Base-by-base conservation (phyloP, 192 early-diverging fungal genomes). In the Entomortierella chlamydospora region DNA sequence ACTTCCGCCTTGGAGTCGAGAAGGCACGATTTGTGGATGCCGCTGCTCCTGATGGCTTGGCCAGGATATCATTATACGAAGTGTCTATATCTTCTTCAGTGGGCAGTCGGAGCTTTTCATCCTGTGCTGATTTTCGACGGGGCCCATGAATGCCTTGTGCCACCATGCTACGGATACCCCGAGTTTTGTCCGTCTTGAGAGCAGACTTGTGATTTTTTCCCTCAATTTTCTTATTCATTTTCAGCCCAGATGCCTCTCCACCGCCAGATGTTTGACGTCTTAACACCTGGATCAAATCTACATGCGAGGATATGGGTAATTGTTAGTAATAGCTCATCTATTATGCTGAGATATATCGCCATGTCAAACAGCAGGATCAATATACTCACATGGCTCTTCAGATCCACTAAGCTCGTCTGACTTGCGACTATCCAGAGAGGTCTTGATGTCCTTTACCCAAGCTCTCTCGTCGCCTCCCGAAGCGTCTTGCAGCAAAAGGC, bases 191-290 rank as follows among this genome's bases (percentile, higher is more conserved):
- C 41, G 31, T 42, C 37, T 70, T 79, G 29, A 79, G 11, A 22
- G 43, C 59, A 10, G 53, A 52, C 42, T 70, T 79, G n/a, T 61
- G 7, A 31, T 79, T 68, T 26, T 79, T 79, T 47, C 54, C 76
- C 15, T 79, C 76, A 22, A 79, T 79, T 45, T 70, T 79, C 28
- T 79, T 79, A 63, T 79, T 79, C 76, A 79, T 79, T 45, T 66
- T 79, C 5, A 79, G 51, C 20, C 63, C 68, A 2, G 66, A 77
- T 20, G 53, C 50, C 22, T 79, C 76, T 26, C 49, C 57, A 18
- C 62, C 43, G 18, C 62, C 68, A 10, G 57, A 51, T 0, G 76
- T 79, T 28, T 70, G 76, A 23, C 57, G 67, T n/a, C 57, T 68
- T 39, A 79, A 57, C 11, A 79, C 39, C 50, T 79, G 76, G 6